Evolutionary conservation across 345 rosid species (phyloP), one percentile per base, ranked within the genome.

Genomic region (Hibiscus tridactylites): DNA sequence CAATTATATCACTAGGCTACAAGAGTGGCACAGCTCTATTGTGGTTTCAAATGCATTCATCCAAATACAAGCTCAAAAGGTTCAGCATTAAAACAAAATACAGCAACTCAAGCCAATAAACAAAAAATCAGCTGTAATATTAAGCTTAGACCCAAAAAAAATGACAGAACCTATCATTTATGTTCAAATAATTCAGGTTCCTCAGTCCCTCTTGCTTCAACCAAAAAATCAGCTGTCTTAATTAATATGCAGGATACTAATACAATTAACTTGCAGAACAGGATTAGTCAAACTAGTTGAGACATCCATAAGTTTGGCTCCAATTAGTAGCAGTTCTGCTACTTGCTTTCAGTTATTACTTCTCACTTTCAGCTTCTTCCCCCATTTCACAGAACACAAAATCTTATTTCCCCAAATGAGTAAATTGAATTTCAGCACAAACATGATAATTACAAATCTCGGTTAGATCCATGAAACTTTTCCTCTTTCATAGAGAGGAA

Each of bases 381-480:
- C 8, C 10, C 10, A 0, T 7, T 44, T 15, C 3, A n/a, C 13
- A 26, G 16, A 28, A 33, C 37, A 47, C 12, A 15, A 7, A 17
- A 47, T 47, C 37, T 67, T 15, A 67, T 67, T 49, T 67, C 21
- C 58, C 42, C 42, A 15, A 49, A 67, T 26, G 3, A 28, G 13
- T 67, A 28, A 47, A 26, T 13, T 24, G 57, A 44, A 9, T 65
- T 11, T 15, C 21, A 47, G 21, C 26, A 57, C 58, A 47, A 67
- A 67, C 58, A 67, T 49, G 4, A 67, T 67, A 67, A 17, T 49
- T 49, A 65, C 56, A 46, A 16, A 66, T 47, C 70, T 15, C 11
- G 11, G 29, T 26, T 66, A 49, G 39, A 67, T 39, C 71, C 29
- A 67, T 49, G 24, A 49, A 8, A 11, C 24, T 66, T 26, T 46